Conservation (phyloP, 2,329 filamentous ascomycete species). For the Microthyrium microscopicum region DNA sequence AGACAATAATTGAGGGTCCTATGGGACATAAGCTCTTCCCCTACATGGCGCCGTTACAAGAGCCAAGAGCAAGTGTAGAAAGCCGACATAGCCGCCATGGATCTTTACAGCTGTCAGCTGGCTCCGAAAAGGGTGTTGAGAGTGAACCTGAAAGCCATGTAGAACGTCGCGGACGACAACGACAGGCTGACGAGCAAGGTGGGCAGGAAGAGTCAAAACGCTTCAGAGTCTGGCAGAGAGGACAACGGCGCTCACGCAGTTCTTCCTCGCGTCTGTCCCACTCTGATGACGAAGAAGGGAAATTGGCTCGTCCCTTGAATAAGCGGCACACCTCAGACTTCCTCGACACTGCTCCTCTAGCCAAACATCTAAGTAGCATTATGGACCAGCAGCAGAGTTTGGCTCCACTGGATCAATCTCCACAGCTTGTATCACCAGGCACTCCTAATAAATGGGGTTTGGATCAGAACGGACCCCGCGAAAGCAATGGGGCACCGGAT, state of each 20-base stretch:
- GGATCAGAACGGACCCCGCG: conserved; percentile 6
- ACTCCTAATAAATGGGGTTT: conserved; percentile 24
- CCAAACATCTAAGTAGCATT: conserved; percentile 26
- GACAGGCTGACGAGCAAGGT: conserved; percentile 15
- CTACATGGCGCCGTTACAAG: neutral
- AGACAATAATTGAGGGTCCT: conserved; percentile 63
- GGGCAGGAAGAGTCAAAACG: conserved; percentile 17
- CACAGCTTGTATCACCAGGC: conserved; percentile 25
- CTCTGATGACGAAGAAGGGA: conserved; percentile 32
- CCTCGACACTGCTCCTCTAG: conserved; percentile 29
- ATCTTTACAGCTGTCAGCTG: conserved; percentile 2
- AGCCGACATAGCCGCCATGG: conserved; percentile 6
- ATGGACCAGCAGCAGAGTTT: conserved; percentile 28
- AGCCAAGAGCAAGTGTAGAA: conserved; percentile 6
- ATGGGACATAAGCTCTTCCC: conserved; percentile 52
- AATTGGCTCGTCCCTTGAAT: conserved; percentile 33
- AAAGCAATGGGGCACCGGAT: neutral
- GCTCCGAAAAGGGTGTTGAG: conserved; percentile 11
- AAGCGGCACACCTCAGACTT: conserved; percentile 29
- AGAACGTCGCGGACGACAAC: conserved; percentile 20
- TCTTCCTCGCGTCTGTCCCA: conserved; percentile 17
- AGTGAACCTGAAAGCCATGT: conserved; percentile 19
- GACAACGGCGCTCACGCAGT: conserved; percentile 15
- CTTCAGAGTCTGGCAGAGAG: conserved; percentile 15
- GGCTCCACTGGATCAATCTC: conserved; percentile 21